Base-by-base conservation (phyloP, 2,329 filamentous ascomycete genomes). In the Amesomyces nigricolor region DNA sequence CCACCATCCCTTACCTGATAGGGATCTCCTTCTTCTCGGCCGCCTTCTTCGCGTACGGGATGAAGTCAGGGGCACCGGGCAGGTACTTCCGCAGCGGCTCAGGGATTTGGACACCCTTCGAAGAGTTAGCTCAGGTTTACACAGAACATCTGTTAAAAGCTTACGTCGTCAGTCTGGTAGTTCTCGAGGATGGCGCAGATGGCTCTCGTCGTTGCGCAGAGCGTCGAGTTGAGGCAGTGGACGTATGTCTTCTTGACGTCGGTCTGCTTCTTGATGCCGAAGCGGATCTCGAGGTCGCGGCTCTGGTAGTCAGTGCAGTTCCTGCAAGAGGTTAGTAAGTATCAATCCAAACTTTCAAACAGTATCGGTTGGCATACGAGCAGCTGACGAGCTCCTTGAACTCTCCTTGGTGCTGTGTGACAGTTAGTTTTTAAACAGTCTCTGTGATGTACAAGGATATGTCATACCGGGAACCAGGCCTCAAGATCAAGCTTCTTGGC, bases 301-400 rank as follows among this genome's bases (percentile, higher is more conserved):
- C 90, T 91, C 77, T 99, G 94, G 77, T 97, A 97, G 71, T 97
- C 92, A 44, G 90, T 95, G 78, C 94, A 99, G 76, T 99, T 99
- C 59, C 59, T 61, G 39, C 8, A 40, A 3, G 14, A 14, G 16
- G 47, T 56, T 35, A 58, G 17, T 19, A 19, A 19, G 17, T 19
- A 19, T 19, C 17, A 19, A 19, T 19, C 17, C 17, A 19, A 19
- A 19, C 3, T 19, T 19, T 19, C 17, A 19, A 19, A 19, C 17
- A 19, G 17, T 19, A 2, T 19, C 2, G 17, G 17, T 30, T 13
- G 11, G 54, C 54, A 48, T 44, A 59, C 52, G 90, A 95, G 80
- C 91, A 96, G 17, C 89, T 95, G 49, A 97, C 94, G 29, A 99
- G 82, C 75, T 97, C 94, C 76, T 97, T 97, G 81, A 97, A 99